Percentiles rank a stretch among this genome's conserved stretches.
These are phyloP conservation scores for Hypoxylon intermedium DNA, from an alignment of 495 filamentous ascomycete genomes.

Conservation along the genomic window DNA sequence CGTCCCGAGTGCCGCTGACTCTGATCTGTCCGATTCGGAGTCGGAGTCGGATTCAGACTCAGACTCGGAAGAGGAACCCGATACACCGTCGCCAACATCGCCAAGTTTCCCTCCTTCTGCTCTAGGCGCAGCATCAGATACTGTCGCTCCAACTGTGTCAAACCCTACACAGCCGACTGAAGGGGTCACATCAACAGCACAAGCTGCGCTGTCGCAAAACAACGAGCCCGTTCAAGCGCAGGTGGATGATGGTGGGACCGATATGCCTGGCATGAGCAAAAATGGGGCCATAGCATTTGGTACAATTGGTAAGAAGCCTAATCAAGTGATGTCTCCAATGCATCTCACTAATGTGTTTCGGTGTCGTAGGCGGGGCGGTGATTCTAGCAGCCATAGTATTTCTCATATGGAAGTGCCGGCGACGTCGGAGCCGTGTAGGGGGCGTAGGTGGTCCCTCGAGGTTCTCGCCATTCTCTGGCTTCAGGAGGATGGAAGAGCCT, in stretches of 20 bases:
- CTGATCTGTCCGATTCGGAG: constrained; percentile 16
- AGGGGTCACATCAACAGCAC: background rate
- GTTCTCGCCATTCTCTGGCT: constrained; percentile 2
- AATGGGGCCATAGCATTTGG: constrained; percentile 29
- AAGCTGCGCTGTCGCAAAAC: background rate
- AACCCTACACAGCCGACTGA: background rate
- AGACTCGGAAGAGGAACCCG: constrained; percentile 15
- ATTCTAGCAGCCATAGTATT: constrained; percentile 20
- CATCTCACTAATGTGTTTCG: constrained; percentile 6
- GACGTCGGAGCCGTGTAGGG: constrained; percentile 2
- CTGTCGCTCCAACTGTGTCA: background rate
- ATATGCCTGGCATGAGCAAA: constrained; percentile 9
- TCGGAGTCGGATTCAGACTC: too few relatives aligned
- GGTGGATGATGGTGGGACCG: constrained; percentile 4
- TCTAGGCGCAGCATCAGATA: background rate
- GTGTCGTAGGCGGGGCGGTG: constrained; percentile 8
- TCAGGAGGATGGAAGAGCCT: constrained; percentile 15
- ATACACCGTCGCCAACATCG: constrained; percentile 27
- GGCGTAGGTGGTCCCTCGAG: background rate
- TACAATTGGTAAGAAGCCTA: constrained; percentile 25
- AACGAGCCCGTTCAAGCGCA: constrained; percentile 14
- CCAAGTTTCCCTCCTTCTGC: constrained; percentile 7
- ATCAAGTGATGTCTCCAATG: background rate
- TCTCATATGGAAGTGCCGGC: constrained; percentile 22
- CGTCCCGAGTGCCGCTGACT: background rate